Evolutionary conservation across 2,329 filamentous ascomycete species (phyloP).

Genomic region (Phymatotrichopsis omnivora): DNA sequence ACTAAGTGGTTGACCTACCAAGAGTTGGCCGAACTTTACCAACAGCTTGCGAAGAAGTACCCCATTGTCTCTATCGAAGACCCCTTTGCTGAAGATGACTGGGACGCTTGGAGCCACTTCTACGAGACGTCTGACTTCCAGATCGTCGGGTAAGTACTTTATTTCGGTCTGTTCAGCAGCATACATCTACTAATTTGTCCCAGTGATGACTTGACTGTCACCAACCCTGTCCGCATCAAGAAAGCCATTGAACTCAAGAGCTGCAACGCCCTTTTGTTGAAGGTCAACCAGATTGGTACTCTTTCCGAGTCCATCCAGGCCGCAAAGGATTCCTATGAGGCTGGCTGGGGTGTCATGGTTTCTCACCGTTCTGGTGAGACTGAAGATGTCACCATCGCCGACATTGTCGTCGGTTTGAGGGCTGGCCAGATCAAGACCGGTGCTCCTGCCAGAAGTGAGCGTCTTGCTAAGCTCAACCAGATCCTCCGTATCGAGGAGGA

Average conservation of each 20-base stretch:
- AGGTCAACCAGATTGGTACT: slow-evolving; percentile 99
- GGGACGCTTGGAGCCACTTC: slow-evolving; percentile 99
- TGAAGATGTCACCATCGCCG: slow-evolving; percentile 97
- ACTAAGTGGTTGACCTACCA: slow-evolving; percentile 98
- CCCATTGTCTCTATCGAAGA: slow-evolving; percentile 98
- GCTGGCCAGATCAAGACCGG: slow-evolving; percentile 98
- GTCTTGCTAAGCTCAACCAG: slow-evolving; percentile 99
- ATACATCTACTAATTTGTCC: slow-evolving; percentile 12
- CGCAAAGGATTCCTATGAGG: slow-evolving; percentile 85
- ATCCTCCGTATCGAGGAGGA: slow-evolving; percentile 99
- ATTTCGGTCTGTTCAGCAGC: not conserved
- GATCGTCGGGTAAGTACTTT: slow-evolving; percentile 61
- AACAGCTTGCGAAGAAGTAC: slow-evolving; percentile 81
- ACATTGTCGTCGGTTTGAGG: slow-evolving; percentile 94
- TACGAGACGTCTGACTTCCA: slow-evolving; percentile 98
- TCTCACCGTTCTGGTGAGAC: slow-evolving; percentile 99
- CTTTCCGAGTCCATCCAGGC: slow-evolving; percentile 98
- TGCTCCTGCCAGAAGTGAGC: slow-evolving; percentile 91
- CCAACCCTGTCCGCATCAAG: slow-evolving; percentile 98
- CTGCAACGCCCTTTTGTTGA: slow-evolving; percentile 94
- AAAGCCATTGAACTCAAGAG: slow-evolving; percentile 99
- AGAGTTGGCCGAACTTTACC: slow-evolving; percentile 87
- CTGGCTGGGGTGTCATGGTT: slow-evolving; percentile 98
- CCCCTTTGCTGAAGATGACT: slow-evolving; percentile 98
- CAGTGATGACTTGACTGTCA: slow-evolving; percentile 93